Percentiles rank a stretch among this genome's conserved stretches.
Conservation (phyloP, 805 yeast genomes). For the Candida manassasensis region DNA sequence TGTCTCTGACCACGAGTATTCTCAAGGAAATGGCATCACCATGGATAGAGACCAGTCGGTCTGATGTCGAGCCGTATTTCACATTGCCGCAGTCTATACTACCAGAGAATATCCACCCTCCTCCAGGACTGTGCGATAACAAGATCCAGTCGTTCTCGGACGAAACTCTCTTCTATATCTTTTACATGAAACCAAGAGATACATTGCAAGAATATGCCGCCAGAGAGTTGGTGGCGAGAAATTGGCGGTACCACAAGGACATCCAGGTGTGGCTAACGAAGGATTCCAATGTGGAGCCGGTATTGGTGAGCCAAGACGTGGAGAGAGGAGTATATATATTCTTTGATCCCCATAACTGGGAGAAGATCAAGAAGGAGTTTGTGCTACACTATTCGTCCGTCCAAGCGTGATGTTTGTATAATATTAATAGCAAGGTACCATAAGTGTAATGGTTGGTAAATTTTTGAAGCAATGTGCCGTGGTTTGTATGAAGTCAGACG, state of each 20-base stretch:
- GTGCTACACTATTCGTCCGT: constrained; percentile 46
- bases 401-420: constrained; percentile 17
- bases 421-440: constrained; percentile 1
- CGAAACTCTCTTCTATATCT: constrained; percentile 88
- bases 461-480: too few relatives aligned
- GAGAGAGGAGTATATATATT: constrained; percentile 92
- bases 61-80: constrained; percentile 85
- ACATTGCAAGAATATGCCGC: constrained; percentile 92
- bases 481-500: too few relatives aligned
- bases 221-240: constrained; percentile 81
- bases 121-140: constrained; percentile 41
- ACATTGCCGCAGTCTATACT: constrained; percentile 50
- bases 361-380: constrained; percentile 72
- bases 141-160: constrained; percentile 68
- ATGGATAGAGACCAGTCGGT: constrained; percentile 88
- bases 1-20: constrained; percentile 44
- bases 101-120: constrained; percentile 28
- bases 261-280: constrained; percentile 96
- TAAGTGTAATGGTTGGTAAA: too few relatives aligned
- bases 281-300: constrained; percentile 85
- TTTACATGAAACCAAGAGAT: constrained; percentile 91
- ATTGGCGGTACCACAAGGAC: constrained; percentile 97
- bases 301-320: constrained; percentile 70
- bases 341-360: constrained; percentile 96
- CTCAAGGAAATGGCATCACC: constrained; percentile 79